Percentiles rank a stretch among this genome's conserved stretches.
Evolutionary conservation across 163 green algal genomes (phyloP).

Genomic region (Chlamydomonas reinhardtii): DNA sequence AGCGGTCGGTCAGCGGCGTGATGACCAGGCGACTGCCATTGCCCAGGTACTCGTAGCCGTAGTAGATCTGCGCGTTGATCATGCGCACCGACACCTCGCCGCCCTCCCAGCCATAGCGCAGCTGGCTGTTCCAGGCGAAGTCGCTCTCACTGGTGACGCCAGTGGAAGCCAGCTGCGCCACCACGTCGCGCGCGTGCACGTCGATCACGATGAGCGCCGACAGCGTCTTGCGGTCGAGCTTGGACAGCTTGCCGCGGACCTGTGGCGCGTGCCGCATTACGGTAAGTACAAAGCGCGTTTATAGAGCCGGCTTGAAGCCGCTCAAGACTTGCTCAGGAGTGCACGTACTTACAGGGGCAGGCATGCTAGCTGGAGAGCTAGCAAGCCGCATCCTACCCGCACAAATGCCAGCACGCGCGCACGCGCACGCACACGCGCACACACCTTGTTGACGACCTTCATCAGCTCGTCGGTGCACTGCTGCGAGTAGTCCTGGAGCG

Average conservation of each 20-base stretch:
- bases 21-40: conserved; percentile 83
- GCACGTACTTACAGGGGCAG: too few species aligned
- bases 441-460: conserved; percentile 64
- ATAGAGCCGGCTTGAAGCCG: too few species aligned
- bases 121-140: conserved; percentile 81
- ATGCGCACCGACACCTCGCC: conserved; percentile 78
- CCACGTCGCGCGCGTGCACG: conserved; percentile 80
- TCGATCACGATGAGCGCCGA: conserved; percentile 82
- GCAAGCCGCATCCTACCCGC: too few species aligned
- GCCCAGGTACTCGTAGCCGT: conserved; percentile 88
- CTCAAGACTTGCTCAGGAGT: too few species aligned
- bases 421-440: too few species aligned
- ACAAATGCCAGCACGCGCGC: too few species aligned
- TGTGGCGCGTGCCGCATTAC: too few species aligned
- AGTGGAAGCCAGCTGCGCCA: conserved; percentile 59
- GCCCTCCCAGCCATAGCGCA: conserved; percentile 78
- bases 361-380: too few species aligned
- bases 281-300: too few species aligned
- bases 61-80: conserved; percentile 82
- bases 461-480: conserved; percentile 82
- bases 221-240: conserved; percentile 80
- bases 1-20: conserved; percentile 87
- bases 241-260: conserved; percentile 75
- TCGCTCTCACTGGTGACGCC: conserved; percentile 62
- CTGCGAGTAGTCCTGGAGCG: conserved; percentile 71